Percentiles rank a stretch among this genome's conserved stretches.
Evolutionary conservation across 768 basidiomycete species (phyloP).

Genomic region (Daedaleopsis nitida): DNA sequence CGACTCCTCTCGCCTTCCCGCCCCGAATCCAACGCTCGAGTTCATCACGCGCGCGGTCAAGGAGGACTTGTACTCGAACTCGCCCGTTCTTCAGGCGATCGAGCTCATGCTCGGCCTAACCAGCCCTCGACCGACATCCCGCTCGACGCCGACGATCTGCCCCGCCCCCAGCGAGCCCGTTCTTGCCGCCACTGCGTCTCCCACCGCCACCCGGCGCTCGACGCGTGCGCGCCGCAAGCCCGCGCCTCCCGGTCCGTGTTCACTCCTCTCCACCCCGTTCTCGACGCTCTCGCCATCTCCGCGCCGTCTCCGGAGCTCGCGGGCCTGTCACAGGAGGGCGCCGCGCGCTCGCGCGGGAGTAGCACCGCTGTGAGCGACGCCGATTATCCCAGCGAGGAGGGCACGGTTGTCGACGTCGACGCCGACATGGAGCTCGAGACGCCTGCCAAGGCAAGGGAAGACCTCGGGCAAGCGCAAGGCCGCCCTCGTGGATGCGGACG

Average conservation of each 20-base stretch:
- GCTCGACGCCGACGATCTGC: neutral
- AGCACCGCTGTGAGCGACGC: conserved; percentile 21
- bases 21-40: neutral
- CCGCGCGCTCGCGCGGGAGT: conserved; percentile 13
- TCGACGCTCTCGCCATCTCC: conserved; percentile 4
- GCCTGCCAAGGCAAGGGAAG: neutral
- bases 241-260: conserved; percentile 10
- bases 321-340: neutral
- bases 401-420: conserved; percentile 15
- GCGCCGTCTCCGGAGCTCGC: conserved; percentile 1
- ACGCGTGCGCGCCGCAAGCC: conserved; percentile 17
- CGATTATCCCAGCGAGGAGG: conserved; percentile 19
- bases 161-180: neutral
- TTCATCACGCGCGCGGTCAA: neutral
- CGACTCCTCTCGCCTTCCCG: neutral
- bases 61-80: neutral
- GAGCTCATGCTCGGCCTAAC: neutral
- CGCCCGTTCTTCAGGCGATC: conserved; percentile 1
- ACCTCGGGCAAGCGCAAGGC: conserved; percentile 13
- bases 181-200: too few species aligned
- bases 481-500: conserved; percentile 5
- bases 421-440: conserved; percentile 8
- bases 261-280: conserved; percentile 1
- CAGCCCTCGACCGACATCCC: neutral
- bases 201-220: conserved; percentile 9